Percentiles rank a stretch among this genome's conserved stretches.
These are phyloP conservation scores for Sanghuangporus sanghuang DNA, from an alignment of 1,284 basidiomycete genomes.

Conservation along the genomic window DNA sequence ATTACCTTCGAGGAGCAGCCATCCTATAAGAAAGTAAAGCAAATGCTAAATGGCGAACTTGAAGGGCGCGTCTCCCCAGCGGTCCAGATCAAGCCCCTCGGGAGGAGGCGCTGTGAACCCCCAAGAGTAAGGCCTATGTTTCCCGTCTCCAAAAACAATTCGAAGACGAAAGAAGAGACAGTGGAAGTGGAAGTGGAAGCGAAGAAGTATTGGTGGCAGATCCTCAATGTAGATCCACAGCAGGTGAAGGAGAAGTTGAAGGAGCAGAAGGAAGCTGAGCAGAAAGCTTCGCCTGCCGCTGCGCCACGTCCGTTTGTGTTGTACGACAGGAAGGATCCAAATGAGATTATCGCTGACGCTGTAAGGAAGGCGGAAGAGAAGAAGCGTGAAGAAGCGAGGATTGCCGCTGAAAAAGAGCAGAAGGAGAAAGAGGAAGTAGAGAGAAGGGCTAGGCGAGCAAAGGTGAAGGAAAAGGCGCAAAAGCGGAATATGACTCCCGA, in stretches of 20 bases:
- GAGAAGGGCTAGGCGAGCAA: not conserved
- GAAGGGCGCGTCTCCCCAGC: not conserved
- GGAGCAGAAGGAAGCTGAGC: not conserved
- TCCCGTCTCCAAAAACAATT: not conserved
- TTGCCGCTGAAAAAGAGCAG: not conserved
- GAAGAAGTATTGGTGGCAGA: not conserved
- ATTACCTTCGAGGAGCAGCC: slow-evolving; percentile 25
- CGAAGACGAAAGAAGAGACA: not conserved
- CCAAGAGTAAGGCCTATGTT: not conserved
- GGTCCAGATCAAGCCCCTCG: not conserved
- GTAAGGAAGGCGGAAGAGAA: not conserved
- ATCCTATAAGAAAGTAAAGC: slow-evolving; percentile 29
- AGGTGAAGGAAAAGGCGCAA: slow-evolving; percentile 23
- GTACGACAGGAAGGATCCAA: not conserved
- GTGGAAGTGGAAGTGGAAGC: not conserved
- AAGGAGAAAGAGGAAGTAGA: slow-evolving; percentile 4
- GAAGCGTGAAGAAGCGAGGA: not conserved
- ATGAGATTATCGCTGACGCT: not conserved
- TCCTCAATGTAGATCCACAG: not conserved
- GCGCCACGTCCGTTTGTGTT: not conserved
- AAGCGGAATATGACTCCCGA: slow-evolving; percentile 37
- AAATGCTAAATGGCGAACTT: slow-evolving; percentile 7
- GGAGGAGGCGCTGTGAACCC: not conserved
- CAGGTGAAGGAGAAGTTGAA: not conserved
- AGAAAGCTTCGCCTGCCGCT: not conserved